Evolutionary conservation across 768 basidiomycete genomes (phyloP).

Genomic region (Lentinula guzmanii): DNA sequence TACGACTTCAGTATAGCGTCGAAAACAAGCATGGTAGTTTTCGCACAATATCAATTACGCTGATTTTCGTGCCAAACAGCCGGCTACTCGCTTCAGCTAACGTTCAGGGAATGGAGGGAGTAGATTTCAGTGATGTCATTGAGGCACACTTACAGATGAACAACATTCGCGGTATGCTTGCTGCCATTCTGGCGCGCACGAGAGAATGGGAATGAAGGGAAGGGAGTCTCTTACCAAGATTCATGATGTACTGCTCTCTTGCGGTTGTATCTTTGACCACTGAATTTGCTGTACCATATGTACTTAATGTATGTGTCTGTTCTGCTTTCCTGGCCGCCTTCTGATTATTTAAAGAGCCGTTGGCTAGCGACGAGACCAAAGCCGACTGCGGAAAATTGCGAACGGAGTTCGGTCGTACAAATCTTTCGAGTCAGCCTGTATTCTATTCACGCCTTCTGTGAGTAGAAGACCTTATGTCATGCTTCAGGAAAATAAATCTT

Average conservation of each 20-base stretch:
- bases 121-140: constrained; percentile 54
- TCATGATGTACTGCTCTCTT: neutral
- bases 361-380: neutral
- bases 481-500: no score
- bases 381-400: neutral
- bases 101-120: constrained; percentile 41
- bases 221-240: neutral
- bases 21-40: constrained; percentile 20
- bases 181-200: constrained; percentile 50
- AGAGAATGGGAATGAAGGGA: constrained; percentile 9
- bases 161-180: constrained; percentile 60
- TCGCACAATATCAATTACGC: constrained; percentile 40
- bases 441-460: no score
- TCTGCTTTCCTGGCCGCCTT: neutral
- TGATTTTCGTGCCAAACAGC: constrained; percentile 70
- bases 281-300: no score
- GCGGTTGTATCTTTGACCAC: neutral
- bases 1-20: constrained; percentile 62
- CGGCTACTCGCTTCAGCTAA: constrained; percentile 57
- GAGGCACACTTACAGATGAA: constrained; percentile 59
- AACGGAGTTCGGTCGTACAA: no score
- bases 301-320: no score
- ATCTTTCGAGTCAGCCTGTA: no score
- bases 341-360: neutral
- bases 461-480: no score